Evolutionary conservation across 2,329 filamentous ascomycete genomes (phyloP).

Genomic region (Purpureocillium takamizusanense): DNA sequence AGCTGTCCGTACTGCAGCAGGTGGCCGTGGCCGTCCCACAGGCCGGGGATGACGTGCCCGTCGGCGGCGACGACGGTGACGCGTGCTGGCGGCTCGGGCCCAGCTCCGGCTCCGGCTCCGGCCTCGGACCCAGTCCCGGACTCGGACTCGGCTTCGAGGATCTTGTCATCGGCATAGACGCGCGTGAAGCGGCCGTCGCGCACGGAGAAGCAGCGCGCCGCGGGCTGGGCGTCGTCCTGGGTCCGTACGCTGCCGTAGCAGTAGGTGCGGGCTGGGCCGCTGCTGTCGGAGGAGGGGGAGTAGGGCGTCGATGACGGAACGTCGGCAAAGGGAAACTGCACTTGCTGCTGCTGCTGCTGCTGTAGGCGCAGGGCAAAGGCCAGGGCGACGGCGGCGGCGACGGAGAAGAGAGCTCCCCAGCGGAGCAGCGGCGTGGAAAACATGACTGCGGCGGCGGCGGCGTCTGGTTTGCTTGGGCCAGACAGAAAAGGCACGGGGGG

Average conservation of each 20-base stretch:
- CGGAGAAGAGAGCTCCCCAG: slow-evolving; percentile 21
- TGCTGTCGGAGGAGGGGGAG: no score
- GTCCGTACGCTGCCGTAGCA: slow-evolving; percentile 32
- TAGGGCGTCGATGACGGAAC: no score
- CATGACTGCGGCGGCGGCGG: no score
- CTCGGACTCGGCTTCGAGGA: no score
- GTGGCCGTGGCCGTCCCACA: slow-evolving; percentile 66
- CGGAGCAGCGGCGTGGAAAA: slow-evolving; percentile 9
- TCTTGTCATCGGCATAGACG: slow-evolving; percentile 30
- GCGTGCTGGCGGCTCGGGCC: no score
- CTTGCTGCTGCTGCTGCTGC: background rate
- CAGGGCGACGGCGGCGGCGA: slow-evolving; percentile 17
- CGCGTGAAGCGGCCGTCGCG: slow-evolving; percentile 39
- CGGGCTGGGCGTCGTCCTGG: slow-evolving; percentile 22
- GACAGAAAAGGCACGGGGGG: no score
- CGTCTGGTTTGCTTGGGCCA: no score
- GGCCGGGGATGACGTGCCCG: slow-evolving; percentile 54
- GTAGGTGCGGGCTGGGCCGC: slow-evolving; percentile 16
- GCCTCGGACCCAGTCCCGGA: no score
- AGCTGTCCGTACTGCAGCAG: slow-evolving; percentile 59
- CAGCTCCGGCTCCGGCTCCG: no score
- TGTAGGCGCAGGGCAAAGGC: slow-evolving; percentile 18
- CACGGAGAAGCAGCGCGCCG: slow-evolving; percentile 48
- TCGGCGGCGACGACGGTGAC: slow-evolving; percentile 1
- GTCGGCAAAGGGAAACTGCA: no score